Evolutionary conservation across 164 flowering plant species (phyloP).

Genomic region (Vitis cinerea): DNA sequence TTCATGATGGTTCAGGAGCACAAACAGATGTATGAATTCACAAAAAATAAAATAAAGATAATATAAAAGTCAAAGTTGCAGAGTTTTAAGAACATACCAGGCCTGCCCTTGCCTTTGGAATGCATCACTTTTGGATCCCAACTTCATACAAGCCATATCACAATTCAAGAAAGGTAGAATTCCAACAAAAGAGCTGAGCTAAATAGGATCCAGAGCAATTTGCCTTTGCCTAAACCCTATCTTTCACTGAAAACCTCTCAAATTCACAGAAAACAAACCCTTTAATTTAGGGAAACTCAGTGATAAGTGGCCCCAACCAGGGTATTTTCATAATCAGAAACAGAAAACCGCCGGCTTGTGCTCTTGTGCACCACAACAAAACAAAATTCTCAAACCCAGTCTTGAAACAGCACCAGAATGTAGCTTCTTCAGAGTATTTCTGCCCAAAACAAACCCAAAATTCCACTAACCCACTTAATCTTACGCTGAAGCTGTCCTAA

Average conservation of each 20-base stretch:
- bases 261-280: background rate
- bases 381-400: conserved; percentile 7
- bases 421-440: conserved; percentile 5
- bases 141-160: conserved; percentile 83
- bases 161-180: background rate
- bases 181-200: conserved; percentile 4
- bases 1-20: too few species aligned
- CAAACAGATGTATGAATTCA: too few species aligned
- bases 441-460: background rate
- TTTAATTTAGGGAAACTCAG: conserved; percentile 2
- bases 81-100: conserved; percentile 48
- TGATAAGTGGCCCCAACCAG: conserved; percentile 6
- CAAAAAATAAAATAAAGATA: background rate
- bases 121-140: conserved; percentile 89
- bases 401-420: conserved; percentile 12
- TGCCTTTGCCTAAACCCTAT: background rate
- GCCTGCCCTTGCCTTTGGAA: conserved; percentile 89
- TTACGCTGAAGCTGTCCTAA: conserved; percentile 2
- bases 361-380: background rate
- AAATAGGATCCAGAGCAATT: background rate
- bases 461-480: conserved; percentile 6
- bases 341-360: conserved; percentile 10
- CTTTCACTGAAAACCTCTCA: conserved; percentile 2
- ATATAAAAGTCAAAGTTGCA: background rate
- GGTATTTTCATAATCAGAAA: conserved; percentile 9